Evolutionary conservation across 805 yeast species (phyloP).

Genomic region (Metschnikowia cubensis): DNA sequence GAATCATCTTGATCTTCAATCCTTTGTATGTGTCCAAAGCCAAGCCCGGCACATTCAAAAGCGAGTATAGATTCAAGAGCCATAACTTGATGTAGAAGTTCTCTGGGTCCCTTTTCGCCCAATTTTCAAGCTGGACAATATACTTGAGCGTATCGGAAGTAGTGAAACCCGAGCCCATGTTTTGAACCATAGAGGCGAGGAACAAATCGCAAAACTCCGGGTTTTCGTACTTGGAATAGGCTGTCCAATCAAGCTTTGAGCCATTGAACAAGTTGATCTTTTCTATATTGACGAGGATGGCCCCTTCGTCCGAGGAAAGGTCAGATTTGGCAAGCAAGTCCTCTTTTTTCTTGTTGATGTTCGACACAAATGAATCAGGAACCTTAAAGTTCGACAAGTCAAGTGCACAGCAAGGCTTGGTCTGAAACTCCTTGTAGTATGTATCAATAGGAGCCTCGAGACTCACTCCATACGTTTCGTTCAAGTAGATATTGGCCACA

Average conservation of each 20-base stretch:
- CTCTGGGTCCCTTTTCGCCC: slow-evolving; percentile 54
- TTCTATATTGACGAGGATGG: slow-evolving; percentile 10
- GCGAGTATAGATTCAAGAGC: slow-evolving; percentile 60
- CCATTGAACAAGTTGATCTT: slow-evolving; percentile 5
- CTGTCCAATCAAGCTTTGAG: slow-evolving; percentile 5
- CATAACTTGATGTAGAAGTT: slow-evolving; percentile 71
- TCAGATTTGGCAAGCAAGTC: not conserved
- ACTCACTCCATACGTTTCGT: slow-evolving; percentile 22
- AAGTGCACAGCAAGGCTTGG: slow-evolving; percentile 60
- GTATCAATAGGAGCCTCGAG: slow-evolving; percentile 26
- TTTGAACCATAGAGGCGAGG: slow-evolving; percentile 14
- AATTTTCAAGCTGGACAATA: slow-evolving; percentile 55
- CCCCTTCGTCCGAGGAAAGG: slow-evolving; percentile 1
- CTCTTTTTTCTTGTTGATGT: not conserved
- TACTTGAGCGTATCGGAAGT: slow-evolving; percentile 29
- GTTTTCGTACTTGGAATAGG: slow-evolving; percentile 5
- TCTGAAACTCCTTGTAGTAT: slow-evolving; percentile 45
- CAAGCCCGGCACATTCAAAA: slow-evolving; percentile 49
- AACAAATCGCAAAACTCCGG: slow-evolving; percentile 13
- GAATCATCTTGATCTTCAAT: slow-evolving; percentile 69
- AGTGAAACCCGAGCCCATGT: slow-evolving; percentile 21
- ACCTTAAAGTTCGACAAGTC: slow-evolving; percentile 41
- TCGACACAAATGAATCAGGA: slow-evolving; percentile 6
- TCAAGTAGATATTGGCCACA: slow-evolving; percentile 50
- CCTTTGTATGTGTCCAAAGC: slow-evolving; percentile 50